Base-by-base conservation (phyloP, 768 basidiomycete species). In the Agaricus sinodeliciosus region DNA sequence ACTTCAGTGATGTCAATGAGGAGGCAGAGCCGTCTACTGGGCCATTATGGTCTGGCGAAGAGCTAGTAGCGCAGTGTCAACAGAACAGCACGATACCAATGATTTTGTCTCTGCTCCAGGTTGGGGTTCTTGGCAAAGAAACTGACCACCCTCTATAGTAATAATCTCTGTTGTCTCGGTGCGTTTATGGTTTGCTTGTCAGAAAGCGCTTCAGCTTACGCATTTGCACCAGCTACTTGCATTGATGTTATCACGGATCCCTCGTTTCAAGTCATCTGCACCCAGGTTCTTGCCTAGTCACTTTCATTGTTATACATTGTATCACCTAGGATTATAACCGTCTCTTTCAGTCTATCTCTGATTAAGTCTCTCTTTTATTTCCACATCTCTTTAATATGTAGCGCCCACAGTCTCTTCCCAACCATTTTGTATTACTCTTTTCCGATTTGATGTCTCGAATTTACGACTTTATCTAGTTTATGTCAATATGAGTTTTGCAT, bases 11-110 rank as follows among this genome's bases (percentile, higher is more conserved):
- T 44, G 63, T 60, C 40, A 61, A 53, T 35, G 45, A 41, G 5
- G 52, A 54, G 19, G 27, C 12, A 25, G 52, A 54, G 4, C 39
- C 42, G 19, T 13, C 40, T 26, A 6, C 18, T 5, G 52, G 52
- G 15, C 52, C 52, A 31, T 57, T 82, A 50, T 89, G 86, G 84
- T 87, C 83, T 31, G 83, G 88, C n/a, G 81, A 82, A 52, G 94
- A 95, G 61, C 68, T 98, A 55, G 84, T 90, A 62, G 67, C 86
- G 60, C 80, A 89, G 28, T 94, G 92, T 64, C 81, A 84, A 58
- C 94, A 96, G 67, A 98, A 96, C 61, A 93, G 92, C 63, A 76
- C 88, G 12, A 82, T 97, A 35, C 79, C 89, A 3, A 71, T 82
- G 31, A 80, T 94, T 50, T 74, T 95, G 43, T 79, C 83, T 47